A percentile compares a stretch with the other conserved stretches of the same genome.
phyloP scores from a whole-genome alignment of 495 filamentous ascomycete genomes.

The Penicillium cataractarum region DNA sequence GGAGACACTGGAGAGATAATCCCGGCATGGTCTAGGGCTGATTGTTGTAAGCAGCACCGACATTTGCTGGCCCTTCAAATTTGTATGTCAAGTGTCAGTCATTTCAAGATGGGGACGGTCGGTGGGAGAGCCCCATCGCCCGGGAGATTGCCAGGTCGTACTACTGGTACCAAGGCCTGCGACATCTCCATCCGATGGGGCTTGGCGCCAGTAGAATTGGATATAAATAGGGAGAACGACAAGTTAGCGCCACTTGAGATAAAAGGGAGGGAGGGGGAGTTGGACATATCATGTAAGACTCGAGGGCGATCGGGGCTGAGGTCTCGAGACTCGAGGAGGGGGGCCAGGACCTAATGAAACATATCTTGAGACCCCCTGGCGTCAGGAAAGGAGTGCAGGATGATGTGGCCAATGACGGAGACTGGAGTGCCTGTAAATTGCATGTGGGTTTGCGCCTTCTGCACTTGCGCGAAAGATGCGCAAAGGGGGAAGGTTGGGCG shows the following conservation, averaged over 20 bases:
- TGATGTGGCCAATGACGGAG: constrained; percentile 22
- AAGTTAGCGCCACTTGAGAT: constrained; percentile 27
- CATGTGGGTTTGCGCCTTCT: constrained; percentile 19
- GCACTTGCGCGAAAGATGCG: neutral
- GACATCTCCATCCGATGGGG: constrained; percentile 10
- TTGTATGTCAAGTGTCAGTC: too few species aligned
- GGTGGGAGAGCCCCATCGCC: constrained; percentile 7
- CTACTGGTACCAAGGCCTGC: constrained; percentile 10
- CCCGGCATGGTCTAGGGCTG: neutral
- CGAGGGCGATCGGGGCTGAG: constrained; percentile 10
- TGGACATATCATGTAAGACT: neutral
- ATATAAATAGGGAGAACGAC: constrained; percentile 31
- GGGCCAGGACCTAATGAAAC: constrained; percentile 23
- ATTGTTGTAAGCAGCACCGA: neutral
- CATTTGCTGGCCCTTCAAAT: neutral
- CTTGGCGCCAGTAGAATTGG: constrained; percentile 26
- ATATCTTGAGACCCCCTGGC: constrained; percentile 26
- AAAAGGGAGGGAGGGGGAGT: constrained; percentile 5
- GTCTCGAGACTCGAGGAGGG: too few species aligned
- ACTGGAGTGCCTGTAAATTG: constrained; percentile 15
- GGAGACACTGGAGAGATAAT: neutral
- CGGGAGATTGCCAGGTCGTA: constrained; percentile 22
- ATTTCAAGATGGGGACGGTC: neutral
- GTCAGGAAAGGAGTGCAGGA: constrained; percentile 14
- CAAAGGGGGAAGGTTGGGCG: constrained; percentile 12